Base-by-base conservation (phyloP, 805 yeast species). In the Starmerella potacharoeniae region DNA sequence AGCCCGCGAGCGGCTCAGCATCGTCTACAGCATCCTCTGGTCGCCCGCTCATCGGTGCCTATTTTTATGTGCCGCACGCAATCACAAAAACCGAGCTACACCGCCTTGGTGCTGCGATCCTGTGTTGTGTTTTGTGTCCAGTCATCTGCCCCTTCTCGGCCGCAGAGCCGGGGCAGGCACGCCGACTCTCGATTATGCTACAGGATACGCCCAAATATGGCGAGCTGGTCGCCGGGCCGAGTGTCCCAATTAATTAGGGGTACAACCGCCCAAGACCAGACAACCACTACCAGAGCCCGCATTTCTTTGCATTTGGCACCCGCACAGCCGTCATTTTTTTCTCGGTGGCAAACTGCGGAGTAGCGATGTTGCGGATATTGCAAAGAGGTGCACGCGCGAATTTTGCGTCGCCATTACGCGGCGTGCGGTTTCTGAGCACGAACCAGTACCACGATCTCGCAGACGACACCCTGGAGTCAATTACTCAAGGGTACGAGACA, bases 401-500 rank as follows among this genome's bases (percentile, higher is more conserved):
- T 44, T 44, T 13, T 44, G 14, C 36, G 37, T 11, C 46, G n/a
- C n/a, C 29, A 2, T 28, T 30, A 14, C 31, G 33, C 13, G 22
- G 22, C 31, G 34, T n/a, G 16, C 59, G 62, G 13, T 33, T 14
- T 17, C 50, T 66, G 4, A 54, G 60, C n/a, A 58, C 59, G 5
- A 54, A 58, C 40, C 77, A 82, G 54, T 93, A 86, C 69, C 88
- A 85, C 65, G 66, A 67, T 6, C 66, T 74, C 4, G 78, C 96
- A 1, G 84, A 84, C 58, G 75, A 71, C 22, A 84, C 87, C 54
- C 69, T 93, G 52, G 97, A 91, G 62, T 60, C 69, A 1, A 69
- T 93, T 44, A 72, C 82, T 17, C 86, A 81, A 48, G 79, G 79
- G 47, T 71, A 86, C 59, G 97, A 90, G 62, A 73, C 65, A 5